A percentile compares a stretch with the other conserved stretches of the same genome.
Conservation (phyloP, 495 filamentous ascomycete species). For the Alectoria sarmentosa region DNA sequence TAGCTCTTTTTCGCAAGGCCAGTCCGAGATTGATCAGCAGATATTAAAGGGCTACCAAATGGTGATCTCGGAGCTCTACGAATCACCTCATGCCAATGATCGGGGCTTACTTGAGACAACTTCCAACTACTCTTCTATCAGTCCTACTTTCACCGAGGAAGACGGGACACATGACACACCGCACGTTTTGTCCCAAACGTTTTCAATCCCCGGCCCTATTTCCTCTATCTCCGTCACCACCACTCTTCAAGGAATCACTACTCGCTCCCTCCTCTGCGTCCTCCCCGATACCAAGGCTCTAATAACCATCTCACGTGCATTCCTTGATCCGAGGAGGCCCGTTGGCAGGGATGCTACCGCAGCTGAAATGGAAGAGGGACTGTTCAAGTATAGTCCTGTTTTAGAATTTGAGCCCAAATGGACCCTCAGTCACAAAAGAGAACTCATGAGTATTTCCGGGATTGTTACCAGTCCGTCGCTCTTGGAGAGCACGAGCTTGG, state of each 20-base stretch:
- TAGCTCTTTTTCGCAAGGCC: constrained; percentile 37
- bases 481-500: constrained; percentile 88
- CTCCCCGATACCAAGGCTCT: constrained; percentile 64
- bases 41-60: constrained; percentile 68
- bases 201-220: constrained; percentile 67
- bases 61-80: constrained; percentile 80
- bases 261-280: constrained; percentile 70
- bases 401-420: constrained; percentile 81
- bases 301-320: constrained; percentile 65
- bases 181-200: constrained; percentile 69
- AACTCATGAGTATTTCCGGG: constrained; percentile 66
- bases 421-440: constrained; percentile 73
- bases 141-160: constrained; percentile 41
- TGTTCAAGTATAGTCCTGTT: constrained; percentile 64
- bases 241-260: constrained; percentile 90
- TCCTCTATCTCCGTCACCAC: constrained; percentile 74
- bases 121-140: constrained; percentile 64
- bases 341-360: constrained; percentile 76
- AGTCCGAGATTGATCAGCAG: constrained; percentile 16
- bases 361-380: constrained; percentile 73
- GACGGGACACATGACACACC: constrained; percentile 44
- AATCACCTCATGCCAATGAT: constrained; percentile 75
- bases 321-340: constrained; percentile 84
- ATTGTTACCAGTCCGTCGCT: constrained; percentile 67
- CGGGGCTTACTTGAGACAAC: constrained; percentile 64